phyloP scores from a whole-genome alignment of 768 basidiomycete genomes.

The Sporobolomyces roseus region DNA sequence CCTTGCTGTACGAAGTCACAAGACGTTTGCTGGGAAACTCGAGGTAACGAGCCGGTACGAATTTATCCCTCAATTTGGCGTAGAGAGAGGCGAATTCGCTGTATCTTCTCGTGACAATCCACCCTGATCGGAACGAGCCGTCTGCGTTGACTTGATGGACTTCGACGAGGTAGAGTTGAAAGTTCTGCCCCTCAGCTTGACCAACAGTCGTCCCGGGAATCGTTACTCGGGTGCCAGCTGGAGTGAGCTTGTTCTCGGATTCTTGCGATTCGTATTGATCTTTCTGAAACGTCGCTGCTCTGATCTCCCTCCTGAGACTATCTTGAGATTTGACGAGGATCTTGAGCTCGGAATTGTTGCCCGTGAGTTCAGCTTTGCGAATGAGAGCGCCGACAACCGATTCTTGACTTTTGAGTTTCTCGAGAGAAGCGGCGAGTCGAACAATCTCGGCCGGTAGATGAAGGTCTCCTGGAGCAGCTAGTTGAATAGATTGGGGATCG shows the following conservation, averaged over 20 bases:
- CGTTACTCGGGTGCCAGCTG: constrained; percentile 74
- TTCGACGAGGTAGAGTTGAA: constrained; percentile 67
- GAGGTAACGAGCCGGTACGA: constrained; percentile 61
- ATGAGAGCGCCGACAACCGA: constrained; percentile 79
- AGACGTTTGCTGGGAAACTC: constrained; percentile 94
- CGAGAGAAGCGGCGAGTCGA: constrained; percentile 69
- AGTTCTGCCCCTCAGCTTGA: constrained; percentile 56
- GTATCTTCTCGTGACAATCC: constrained; percentile 89
- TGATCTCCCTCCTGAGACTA: constrained; percentile 73
- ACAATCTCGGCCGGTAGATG: constrained; percentile 81
- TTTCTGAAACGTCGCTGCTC: constrained; percentile 82
- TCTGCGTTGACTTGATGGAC: constrained; percentile 81
- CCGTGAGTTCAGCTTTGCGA: constrained; percentile 90
- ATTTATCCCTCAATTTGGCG: constrained; percentile 73
- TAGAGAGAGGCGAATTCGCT: constrained; percentile 92
- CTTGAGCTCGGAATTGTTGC: constrained; percentile 77
- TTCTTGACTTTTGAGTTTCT: constrained; percentile 73
- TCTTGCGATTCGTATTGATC: constrained; percentile 92
- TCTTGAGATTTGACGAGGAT: constrained; percentile 77
- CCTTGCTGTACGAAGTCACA: constrained; percentile 70
- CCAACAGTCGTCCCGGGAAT: constrained; percentile 76
- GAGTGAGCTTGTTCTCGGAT: constrained; percentile 76
- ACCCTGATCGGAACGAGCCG: constrained; percentile 70
- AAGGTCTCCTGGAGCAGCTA: constrained; percentile 83
- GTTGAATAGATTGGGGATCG: constrained; percentile 56